Evolutionary conservation across 2,329 filamentous ascomycete species (phyloP).

Genomic region (Nemania sp.): DNA sequence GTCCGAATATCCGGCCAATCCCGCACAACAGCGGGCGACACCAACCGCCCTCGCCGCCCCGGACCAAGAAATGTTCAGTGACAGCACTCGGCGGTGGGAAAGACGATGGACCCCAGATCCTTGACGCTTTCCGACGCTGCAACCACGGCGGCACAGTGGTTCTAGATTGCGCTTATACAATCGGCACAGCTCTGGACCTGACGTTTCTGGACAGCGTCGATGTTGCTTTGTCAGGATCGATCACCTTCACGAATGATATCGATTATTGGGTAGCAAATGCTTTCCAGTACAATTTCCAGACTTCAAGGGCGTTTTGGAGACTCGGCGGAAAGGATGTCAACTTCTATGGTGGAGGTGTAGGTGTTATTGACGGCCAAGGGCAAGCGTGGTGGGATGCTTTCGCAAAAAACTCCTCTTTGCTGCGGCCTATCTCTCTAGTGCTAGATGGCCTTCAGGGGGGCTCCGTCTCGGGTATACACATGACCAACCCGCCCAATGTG

Average conservation of each 20-base stretch:
- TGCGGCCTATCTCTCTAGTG: slow-evolving; percentile 26
- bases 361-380: slow-evolving; percentile 61
- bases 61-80: slow-evolving; percentile 24
- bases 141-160: slow-evolving; percentile 66
- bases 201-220: slow-evolving; percentile 67
- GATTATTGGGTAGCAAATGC: slow-evolving; percentile 68
- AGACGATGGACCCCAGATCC: slow-evolving; percentile 45
- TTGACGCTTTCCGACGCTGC: slow-evolving; percentile 58
- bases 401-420: slow-evolving; percentile 42
- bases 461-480: slow-evolving; percentile 24
- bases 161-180: slow-evolving; percentile 61
- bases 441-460: slow-evolving; percentile 26
- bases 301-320: slow-evolving; percentile 58
- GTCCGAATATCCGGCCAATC: slow-evolving; percentile 25
- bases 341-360: slow-evolving; percentile 60
- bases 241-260: slow-evolving; percentile 66
- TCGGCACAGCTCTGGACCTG: slow-evolving; percentile 66
- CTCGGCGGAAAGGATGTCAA: slow-evolving; percentile 57
- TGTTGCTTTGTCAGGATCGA: slow-evolving; percentile 57
- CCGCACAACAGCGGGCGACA: slow-evolving; percentile 26
- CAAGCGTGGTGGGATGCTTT: slow-evolving; percentile 68
- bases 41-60: slow-evolving; percentile 7
- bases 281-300: slow-evolving; percentile 68
- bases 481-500: slow-evolving; percentile 28
- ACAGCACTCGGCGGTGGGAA: slow-evolving; percentile 8